Evolutionary conservation across 2,329 filamentous ascomycete genomes (phyloP).

Genomic region (Cladobotryum protrusum): DNA sequence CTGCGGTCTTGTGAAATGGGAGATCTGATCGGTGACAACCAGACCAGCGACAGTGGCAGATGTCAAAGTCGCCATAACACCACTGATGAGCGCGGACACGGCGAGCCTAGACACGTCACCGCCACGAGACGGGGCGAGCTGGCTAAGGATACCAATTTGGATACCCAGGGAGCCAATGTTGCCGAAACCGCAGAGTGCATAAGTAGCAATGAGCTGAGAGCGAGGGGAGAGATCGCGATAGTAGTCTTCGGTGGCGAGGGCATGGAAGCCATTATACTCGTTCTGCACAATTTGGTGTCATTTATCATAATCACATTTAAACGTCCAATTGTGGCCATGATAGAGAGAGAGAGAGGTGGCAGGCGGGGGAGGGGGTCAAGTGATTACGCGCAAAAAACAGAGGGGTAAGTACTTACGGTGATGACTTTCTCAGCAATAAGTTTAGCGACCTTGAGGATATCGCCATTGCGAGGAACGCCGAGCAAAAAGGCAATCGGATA

Average conservation of each 20-base stretch:
- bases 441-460: constrained; percentile 65
- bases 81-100: constrained; percentile 69
- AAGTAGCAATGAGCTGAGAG: constrained; percentile 75
- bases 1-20: constrained; percentile 9
- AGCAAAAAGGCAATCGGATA: constrained; percentile 77
- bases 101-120: constrained; percentile 73
- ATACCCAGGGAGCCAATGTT: constrained; percentile 85
- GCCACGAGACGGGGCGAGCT: constrained; percentile 67
- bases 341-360: background rate
- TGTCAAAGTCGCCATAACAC: constrained; percentile 72
- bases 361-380: background rate
- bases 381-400: background rate
- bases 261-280: constrained; percentile 69
- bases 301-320: constrained; percentile 6
- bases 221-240: constrained; percentile 60
- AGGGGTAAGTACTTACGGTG: constrained; percentile 39
- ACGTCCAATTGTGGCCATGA: background rate
- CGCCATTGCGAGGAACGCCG: constrained; percentile 59
- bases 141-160: constrained; percentile 80
- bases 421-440: constrained; percentile 84
- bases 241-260: constrained; percentile 46
- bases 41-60: constrained; percentile 74
- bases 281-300: constrained; percentile 39
- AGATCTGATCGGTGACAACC: constrained; percentile 51
- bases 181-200: constrained; percentile 76